Percentiles rank a stretch among this genome's conserved stretches.
These are phyloP conservation scores for Letharia columbiana DNA, from an alignment of 495 filamentous ascomycete genomes.

Conservation along the genomic window DNA sequence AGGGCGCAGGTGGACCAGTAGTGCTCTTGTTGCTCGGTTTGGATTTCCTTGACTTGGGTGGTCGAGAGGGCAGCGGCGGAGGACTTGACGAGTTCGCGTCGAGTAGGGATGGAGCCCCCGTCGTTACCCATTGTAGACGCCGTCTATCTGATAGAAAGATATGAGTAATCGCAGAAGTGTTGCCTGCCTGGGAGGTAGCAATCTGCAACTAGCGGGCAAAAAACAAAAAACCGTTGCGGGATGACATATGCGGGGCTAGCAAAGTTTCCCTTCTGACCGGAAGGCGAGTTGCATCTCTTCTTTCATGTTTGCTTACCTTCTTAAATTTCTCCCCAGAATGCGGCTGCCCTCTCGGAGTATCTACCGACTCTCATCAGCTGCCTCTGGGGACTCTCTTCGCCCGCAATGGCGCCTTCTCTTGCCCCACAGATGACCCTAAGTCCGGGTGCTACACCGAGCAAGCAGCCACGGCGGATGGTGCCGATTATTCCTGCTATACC, in stretches of 20 bases:
- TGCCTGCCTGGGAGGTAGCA: not conserved
- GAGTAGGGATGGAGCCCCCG: constrained; percentile 87
- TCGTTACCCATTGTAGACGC: constrained; percentile 76
- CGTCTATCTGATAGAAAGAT: not conserved
- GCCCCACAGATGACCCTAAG: constrained; percentile 15
- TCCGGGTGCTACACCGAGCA: constrained; percentile 1
- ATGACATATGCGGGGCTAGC: constrained; percentile 2
- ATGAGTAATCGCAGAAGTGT: not conserved
- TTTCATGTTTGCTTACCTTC: not conserved
- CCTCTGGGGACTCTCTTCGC: constrained; percentile 1
- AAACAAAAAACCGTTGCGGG: not conserved
- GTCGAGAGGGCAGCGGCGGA: constrained; percentile 72
- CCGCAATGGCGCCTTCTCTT: constrained; percentile 14
- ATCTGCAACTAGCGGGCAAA: not conserved
- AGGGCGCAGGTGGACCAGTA: constrained; percentile 81
- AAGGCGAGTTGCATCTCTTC: not conserved
- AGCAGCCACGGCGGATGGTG: constrained; percentile 9
- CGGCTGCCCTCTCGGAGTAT: constrained; percentile 9
- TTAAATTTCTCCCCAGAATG: constrained; percentile 7
- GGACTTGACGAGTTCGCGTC: constrained; percentile 88
- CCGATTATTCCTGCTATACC: constrained; percentile 24
- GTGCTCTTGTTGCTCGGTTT: constrained; percentile 72
- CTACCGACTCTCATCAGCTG: constrained; percentile 6
- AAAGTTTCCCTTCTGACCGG: not conserved
- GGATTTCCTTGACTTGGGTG: constrained; percentile 83